Percentiles rank a stretch among this genome's conserved stretches.
Evolutionary conservation across 257 asterid genomes (phyloP).

Genomic region (Jaltomata sinuosa): DNA sequence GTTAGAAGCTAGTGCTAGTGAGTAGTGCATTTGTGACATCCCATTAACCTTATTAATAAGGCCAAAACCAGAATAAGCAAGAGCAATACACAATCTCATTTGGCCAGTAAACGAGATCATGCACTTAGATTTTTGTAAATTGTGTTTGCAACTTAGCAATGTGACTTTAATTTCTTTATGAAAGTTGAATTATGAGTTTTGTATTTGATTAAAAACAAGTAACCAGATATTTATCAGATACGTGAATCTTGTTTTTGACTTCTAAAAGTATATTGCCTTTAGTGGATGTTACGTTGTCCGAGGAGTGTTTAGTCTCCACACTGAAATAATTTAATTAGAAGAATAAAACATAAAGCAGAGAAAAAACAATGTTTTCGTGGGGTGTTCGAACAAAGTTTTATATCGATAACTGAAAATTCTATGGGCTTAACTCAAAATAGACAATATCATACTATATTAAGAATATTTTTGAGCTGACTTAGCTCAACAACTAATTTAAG

Average conservation of each 20-base stretch:
- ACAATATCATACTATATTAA: background rate
- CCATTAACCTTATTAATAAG: background rate
- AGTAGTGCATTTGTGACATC: background rate
- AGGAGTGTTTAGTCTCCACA: background rate
- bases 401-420: background rate
- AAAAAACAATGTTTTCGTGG: background rate
- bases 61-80: background rate
- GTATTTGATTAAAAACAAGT: background rate
- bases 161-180: background rate
- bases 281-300: background rate
- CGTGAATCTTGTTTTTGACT: background rate
- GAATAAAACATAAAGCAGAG: background rate
- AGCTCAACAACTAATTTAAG: accelerated
- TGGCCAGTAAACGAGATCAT: background rate
- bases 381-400: background rate
- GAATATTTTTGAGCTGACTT: background rate
- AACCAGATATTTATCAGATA: background rate
- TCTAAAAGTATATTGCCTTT: background rate
- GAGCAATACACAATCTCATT: background rate
- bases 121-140: background rate
- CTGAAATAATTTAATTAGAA: background rate
- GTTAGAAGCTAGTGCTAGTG: background rate
- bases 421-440: too few relatives aligned
- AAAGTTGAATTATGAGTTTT: background rate
- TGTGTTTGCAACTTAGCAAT: background rate